Base-by-base conservation (phyloP, 2,329 filamentous ascomycete species). In the Sordariomycetes sp. region DNA sequence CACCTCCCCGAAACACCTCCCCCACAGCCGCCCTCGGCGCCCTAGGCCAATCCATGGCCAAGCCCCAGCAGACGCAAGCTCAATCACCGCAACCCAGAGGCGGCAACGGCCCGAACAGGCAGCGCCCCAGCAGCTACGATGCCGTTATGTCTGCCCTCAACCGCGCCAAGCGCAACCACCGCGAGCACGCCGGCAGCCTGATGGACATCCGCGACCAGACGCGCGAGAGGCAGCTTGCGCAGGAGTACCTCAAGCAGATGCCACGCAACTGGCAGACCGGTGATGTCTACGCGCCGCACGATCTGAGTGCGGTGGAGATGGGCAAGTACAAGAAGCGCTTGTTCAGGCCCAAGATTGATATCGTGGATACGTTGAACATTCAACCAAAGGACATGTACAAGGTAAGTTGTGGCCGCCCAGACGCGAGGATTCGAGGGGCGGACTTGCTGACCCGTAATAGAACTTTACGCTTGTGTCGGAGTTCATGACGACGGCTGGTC, bases 381-480 rank as follows among this genome's bases (percentile, higher is more conserved):
- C 82, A 86, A 46, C 90, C 92, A 11, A 47, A 92, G 39, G 74
- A 84, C 44, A 76, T 92, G 61, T 98, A 96, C 62, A 86, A 87
- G 72, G 87, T 93, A 58, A 34, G 68, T 59, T 8, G 10, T 4
- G 9, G 11, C 12, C 21, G 17, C 5, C 11, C 12, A 25, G n/a
- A 24, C n/a, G 14, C 10, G 8, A 9, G 15, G 10, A 14, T 20
- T 16, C 5, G 21, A 7, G 27, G 12, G n/a, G 12, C 6, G 14
- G 8, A 23, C 14, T n/a, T 21, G 8, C 26, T 26, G 20, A 30
- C 20, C 8, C 26, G 6, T 8, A 6, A n/a, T 49, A 94, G 87
- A 98, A 98, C 62, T 94, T 94, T 57, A 77, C 84, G 24, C 75
- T 98, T 40, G 82, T 96, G 60, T 83, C 83, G 21, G 87, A 95